phyloP scores from a whole-genome alignment of 331 rosid species.

The Malus hybrid region DNA sequence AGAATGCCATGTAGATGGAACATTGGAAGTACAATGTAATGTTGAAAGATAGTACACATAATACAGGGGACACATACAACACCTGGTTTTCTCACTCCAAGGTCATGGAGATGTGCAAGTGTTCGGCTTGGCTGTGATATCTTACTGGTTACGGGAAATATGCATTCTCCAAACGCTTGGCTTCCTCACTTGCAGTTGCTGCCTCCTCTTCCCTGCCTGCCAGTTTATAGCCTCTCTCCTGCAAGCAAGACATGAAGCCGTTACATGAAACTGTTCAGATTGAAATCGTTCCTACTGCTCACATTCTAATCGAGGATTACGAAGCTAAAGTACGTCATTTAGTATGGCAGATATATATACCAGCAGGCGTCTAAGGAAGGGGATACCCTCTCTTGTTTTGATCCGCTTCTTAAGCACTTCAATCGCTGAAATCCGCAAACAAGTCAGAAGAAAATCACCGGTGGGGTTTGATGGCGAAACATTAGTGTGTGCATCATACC shows the following conservation, averaged over 20 bases:
- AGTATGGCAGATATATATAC: conserved; percentile 18
- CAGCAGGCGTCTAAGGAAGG: conserved; percentile 72
- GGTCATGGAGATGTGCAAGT: too few relatives aligned
- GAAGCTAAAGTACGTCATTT: neutral
- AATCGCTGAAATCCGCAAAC: conserved; percentile 32
- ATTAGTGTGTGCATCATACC: conserved; percentile 34
- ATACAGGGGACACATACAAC: neutral
- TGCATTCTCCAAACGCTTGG: conserved; percentile 48
- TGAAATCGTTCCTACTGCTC: neutral
- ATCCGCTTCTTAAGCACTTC: conserved; percentile 51
- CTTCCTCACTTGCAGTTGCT: conserved; percentile 41
- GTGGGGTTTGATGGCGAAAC: neutral
- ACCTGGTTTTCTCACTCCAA: neutral
- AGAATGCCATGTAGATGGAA: neutral
- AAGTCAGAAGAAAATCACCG: conserved; percentile 1
- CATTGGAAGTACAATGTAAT: too few relatives aligned
- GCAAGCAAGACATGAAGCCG: neutral
- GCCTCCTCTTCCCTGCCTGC: conserved; percentile 67
- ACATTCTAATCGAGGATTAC: neutral
- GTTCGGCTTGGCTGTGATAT: neutral
- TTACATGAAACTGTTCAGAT: neutral
- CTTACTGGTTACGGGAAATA: conserved; percentile 34
- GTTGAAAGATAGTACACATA: too few relatives aligned
- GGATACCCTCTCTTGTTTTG: conserved; percentile 52
- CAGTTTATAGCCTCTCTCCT: conserved; percentile 68